These are phyloP conservation scores for Trichoderma atroviride DNA, from an alignment of 2,329 filamentous ascomycete genomes.

Conservation along the genomic window DNA sequence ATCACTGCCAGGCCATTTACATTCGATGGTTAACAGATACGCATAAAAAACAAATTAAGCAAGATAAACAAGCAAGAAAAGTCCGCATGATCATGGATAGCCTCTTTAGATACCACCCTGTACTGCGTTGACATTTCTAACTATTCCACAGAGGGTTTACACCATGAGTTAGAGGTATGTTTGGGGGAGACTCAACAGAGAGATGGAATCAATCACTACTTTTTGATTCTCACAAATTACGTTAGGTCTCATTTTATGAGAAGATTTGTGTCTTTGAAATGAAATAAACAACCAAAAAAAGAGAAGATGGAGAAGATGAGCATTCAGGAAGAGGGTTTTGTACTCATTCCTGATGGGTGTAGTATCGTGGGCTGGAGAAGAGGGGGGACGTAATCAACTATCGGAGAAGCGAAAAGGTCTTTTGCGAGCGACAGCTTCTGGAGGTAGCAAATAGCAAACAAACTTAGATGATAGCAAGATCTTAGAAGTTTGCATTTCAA, in stretches of 20 bases:
- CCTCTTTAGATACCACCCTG: conserved; percentile 25
- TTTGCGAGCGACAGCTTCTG: background rate
- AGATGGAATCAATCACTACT: background rate
- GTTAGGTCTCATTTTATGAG: background rate
- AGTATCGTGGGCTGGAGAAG: background rate
- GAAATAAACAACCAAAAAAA: background rate
- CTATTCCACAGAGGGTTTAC: conserved; percentile 13
- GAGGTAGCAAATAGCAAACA: conserved; percentile 14
- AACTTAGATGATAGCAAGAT: conserved; percentile 21
- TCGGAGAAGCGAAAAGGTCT: background rate
- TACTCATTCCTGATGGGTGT: conserved; percentile 13
- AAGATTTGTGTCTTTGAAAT: conserved; percentile 4
- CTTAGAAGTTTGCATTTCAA: conserved; percentile 19
- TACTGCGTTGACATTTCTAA: conserved; percentile 20
- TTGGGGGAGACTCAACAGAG: conserved; percentile 7
- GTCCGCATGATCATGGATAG: conserved; percentile 24
- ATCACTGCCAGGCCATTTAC: conserved; percentile 45
- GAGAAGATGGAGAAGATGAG: background rate
- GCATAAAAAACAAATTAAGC: conserved; percentile 1
- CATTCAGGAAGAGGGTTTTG: conserved; percentile 5
- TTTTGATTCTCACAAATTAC: conserved; percentile 1
- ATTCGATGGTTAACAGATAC: background rate
- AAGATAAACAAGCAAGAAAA: conserved; percentile 3
- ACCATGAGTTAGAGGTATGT: conserved; percentile 20
- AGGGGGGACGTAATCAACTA: conserved; percentile 4